A percentile compares a stretch with the other conserved stretches of the same genome.
Evolutionary conservation across 75 land plant species (phyloP).

Genomic region (Picea sitchensis): DNA sequence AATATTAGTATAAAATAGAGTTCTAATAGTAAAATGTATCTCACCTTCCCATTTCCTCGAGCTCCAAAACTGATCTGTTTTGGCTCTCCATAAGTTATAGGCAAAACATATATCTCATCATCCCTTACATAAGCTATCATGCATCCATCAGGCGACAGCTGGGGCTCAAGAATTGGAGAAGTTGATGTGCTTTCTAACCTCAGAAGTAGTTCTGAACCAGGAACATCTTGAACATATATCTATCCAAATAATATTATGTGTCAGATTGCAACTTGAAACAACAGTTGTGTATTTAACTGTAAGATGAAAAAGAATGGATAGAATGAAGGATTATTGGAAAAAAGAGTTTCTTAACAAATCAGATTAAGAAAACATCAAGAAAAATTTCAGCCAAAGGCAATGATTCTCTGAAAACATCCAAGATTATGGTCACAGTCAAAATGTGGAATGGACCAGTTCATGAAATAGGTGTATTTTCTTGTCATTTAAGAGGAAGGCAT

Average conservation of each 20-base stretch:
- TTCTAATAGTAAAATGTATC: not conserved
- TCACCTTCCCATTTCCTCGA: conserved; percentile 52
- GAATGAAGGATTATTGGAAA: not conserved
- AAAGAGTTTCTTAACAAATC: too few species aligned
- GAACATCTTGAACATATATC: conserved; percentile 81
- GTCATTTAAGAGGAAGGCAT: too few species aligned
- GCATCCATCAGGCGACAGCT: conserved; percentile 90
- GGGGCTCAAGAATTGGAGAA: conserved; percentile 92
- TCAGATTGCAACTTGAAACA: not conserved
- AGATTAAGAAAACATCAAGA: too few species aligned
- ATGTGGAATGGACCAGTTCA: too few species aligned
- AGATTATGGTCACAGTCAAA: too few species aligned
- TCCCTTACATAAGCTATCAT: conserved; percentile 84
- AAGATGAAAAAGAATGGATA: not conserved
- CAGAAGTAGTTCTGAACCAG: conserved; percentile 54
- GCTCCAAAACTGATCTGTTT: conserved; percentile 78
- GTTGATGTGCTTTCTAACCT: conserved; percentile 48
- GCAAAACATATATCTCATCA: conserved; percentile 68
- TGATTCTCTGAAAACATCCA: too few species aligned
- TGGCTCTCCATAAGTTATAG: conserved; percentile 48
- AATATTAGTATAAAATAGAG: not conserved
- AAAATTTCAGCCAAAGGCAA: too few species aligned
- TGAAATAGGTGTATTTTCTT: too few species aligned
- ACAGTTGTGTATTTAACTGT: not conserved
- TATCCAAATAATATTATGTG: conserved; percentile 20